phyloP scores from a whole-genome alignment of 2,329 filamentous ascomycete genomes.

The Rhynchosporium secalis region DNA sequence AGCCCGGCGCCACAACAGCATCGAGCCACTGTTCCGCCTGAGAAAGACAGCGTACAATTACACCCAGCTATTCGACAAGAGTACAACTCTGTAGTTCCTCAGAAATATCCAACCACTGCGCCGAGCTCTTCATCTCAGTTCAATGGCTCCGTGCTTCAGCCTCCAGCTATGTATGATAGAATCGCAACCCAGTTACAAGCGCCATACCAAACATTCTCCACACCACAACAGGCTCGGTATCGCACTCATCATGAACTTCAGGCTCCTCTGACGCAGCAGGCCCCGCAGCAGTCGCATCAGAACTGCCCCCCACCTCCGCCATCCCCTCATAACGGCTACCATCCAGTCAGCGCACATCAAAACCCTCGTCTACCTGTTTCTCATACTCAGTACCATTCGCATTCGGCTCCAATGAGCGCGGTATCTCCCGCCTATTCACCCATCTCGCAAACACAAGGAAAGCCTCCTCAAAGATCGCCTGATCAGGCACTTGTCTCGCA shows the following conservation, averaged over 20 bases:
- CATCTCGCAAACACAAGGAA: not conserved
- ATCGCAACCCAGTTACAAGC: slow-evolving; percentile 17
- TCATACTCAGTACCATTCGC: slow-evolving; percentile 8
- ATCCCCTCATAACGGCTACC: not conserved
- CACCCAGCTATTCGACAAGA: slow-evolving; percentile 45
- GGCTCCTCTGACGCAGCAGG: slow-evolving; percentile 1
- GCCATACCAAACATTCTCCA: slow-evolving; percentile 17
- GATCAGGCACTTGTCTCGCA: not conserved
- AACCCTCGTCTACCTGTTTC: not conserved
- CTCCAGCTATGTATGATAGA: slow-evolving; percentile 30
- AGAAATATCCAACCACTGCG: slow-evolving; percentile 26
- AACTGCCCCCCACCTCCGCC: not conserved
- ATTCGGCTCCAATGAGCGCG: not conserved
- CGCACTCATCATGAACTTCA: slow-evolving; percentile 8
- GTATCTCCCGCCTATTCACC: not conserved
- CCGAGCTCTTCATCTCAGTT: slow-evolving; percentile 22
- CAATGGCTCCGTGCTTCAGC: slow-evolving; percentile 25
- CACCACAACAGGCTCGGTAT: slow-evolving; percentile 17
- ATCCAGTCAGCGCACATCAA: not conserved
- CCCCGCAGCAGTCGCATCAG: slow-evolving; percentile 3
- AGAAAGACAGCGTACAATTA: slow-evolving; percentile 33
- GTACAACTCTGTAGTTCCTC: slow-evolving; percentile 34
- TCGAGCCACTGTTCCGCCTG: slow-evolving; percentile 17
- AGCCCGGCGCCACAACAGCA: slow-evolving; percentile 18
- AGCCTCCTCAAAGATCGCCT: slow-evolving; percentile 9